Evolutionary conservation across 2,329 filamentous ascomycete genomes (phyloP), one percentile per base, ranked within the genome.

Genomic region (Aspergillus piperis): DNA sequence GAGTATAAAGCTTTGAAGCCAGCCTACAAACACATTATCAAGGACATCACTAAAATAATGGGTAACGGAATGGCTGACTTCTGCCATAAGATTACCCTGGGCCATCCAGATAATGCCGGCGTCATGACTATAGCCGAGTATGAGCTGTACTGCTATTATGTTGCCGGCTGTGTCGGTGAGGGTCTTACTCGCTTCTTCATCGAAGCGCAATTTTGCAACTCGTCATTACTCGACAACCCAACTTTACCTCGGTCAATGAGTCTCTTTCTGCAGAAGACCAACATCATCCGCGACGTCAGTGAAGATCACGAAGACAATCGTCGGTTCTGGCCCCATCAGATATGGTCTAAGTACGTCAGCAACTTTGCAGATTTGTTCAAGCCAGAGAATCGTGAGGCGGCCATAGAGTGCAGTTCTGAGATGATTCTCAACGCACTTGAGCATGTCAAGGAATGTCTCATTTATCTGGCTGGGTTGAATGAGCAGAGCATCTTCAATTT

Each of bases 401-500:
- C 95, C 1, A 76, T 98, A 25, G 86, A 92, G 70, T 96, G 91
- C 80, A 88, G 89, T 68, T 96, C 94, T 1, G 92, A 97, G 72
- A 96, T 99, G 93, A 88, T 98, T 5, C 83, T 98, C 60, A 92
- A 95, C 70, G 91, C 94, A 4, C 83, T 99, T 42, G 87, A 88
- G 72, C 90, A 96, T 68, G 90, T 86, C 4, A 92, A 97, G 65
- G 92, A 98, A 73, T 98, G 94, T 74, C 79, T 99, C 15, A 97
- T 93, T 82, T 99, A 98, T 80, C 92, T 99, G 81, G 94, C 94
- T 5, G 94, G 91, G 50, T 86, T 99, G 65, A 89, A 89, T 66
- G 95, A 99, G 73, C 95, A 99, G 81, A 96, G 92, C 73, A 91
- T 96, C 25, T 99, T 99, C 86, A 99, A 99, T 83, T 99, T 99